phyloP scores from a whole-genome alignment of 768 basidiomycete species.

The Hypholoma fasciculare region DNA sequence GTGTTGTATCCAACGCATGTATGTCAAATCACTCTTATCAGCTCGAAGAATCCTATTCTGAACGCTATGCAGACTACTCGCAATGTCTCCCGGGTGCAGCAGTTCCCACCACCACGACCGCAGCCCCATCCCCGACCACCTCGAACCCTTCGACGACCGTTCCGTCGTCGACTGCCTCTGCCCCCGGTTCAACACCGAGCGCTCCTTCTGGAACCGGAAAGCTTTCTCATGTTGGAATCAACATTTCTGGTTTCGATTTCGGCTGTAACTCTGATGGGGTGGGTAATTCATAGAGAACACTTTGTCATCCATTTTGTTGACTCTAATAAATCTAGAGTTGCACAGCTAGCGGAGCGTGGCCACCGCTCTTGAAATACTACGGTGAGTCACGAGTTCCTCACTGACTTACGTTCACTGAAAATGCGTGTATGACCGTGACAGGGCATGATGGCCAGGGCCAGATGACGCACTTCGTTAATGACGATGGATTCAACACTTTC shows the following conservation, averaged over 20 bases:
- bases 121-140: not conserved
- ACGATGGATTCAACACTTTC: constrained; percentile 58
- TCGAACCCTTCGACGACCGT: constrained; percentile 5
- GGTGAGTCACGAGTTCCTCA: constrained; percentile 40
- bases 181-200: constrained; percentile 26
- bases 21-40: not conserved
- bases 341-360: constrained; percentile 38
- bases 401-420: constrained; percentile 3
- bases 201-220: constrained; percentile 35
- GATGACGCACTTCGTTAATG: constrained; percentile 57
- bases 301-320: not conserved
- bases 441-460: constrained; percentile 50
- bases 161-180: constrained; percentile 9
- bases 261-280: constrained; percentile 45
- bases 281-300: not conserved
- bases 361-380: constrained; percentile 46
- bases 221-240: constrained; percentile 44
- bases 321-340: constrained; percentile 23
- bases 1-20: constrained; percentile 13
- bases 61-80: constrained; percentile 6
- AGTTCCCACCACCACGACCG: not conserved
- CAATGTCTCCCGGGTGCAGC: constrained; percentile 15
- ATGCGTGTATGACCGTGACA: constrained; percentile 5
- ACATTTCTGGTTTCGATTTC: constrained; percentile 59
- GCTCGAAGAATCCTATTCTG: not conserved